Base-by-base conservation (phyloP, 1,284 basidiomycete species). In the Trichosporon asahii region DNA sequence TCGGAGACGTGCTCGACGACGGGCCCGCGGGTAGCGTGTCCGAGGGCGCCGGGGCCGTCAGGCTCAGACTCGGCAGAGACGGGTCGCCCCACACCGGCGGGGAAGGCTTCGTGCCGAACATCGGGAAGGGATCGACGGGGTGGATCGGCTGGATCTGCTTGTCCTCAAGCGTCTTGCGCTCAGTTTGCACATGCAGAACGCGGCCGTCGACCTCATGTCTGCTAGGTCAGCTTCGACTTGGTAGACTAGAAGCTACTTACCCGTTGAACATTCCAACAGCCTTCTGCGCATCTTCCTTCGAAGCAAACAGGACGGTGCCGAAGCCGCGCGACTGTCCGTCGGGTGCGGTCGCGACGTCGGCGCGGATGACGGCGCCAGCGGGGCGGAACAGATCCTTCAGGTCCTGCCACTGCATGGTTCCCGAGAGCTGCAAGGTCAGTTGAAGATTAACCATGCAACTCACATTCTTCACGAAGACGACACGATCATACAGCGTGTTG, bases 321-420 rank as follows among this genome's bases (percentile, higher is more conserved):
- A 93, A 95, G 0, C 94, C 94, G 66, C 92, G 86, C 35, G 91
- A 93, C 49, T 93, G 88, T 2, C 93, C 92, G 72, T 95, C 93
- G 0, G 88, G 88, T n/a, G 90, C 91, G 7, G 94, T 86, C 1
- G 92, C 92, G 1, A 97, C 93, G 77, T 97, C 94, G 9, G 93
- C 94, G 21, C 94, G 89, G 33, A 94, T 85, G 66, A 98, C 91
- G 18, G 91, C 90, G 9, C 94, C 94, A 1, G 91, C 91, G 75
- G 92, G 89, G 12, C 94, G 88, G 80, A 96, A 94, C 2, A 96
- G 87, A 78, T 97, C 94, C 82, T 96, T 96, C 70, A 98, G 87
- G 78, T 97, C 94, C 84, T 98, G 96, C 96, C 96, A 99, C 85
- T 97, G 95, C 78, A 93, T 92, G 76, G 95, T 91, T 83, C 96